These are phyloP conservation scores for Xanthoconium purpureum DNA, from an alignment of 768 basidiomycete genomes.

Conservation along the genomic window DNA sequence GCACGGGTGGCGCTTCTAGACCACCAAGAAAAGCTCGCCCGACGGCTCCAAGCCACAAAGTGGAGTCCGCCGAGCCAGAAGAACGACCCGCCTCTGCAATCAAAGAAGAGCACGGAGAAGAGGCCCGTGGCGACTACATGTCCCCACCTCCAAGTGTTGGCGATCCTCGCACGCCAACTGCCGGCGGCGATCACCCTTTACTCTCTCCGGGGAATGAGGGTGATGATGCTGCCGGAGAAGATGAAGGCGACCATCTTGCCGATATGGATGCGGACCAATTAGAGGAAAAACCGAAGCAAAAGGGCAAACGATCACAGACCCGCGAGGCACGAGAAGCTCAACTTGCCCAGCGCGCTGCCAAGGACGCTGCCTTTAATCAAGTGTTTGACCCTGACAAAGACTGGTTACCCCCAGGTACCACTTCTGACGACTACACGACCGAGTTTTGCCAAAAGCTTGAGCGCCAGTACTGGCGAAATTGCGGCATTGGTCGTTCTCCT, in stretches of 20 bases:
- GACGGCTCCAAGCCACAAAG: slow-evolving; percentile 37
- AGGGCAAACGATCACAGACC: slow-evolving; percentile 42
- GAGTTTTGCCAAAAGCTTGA: slow-evolving; percentile 89
- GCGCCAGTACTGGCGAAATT: slow-evolving; percentile 88
- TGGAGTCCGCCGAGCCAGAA: slow-evolving; percentile 46
- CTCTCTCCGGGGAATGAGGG: slow-evolving; percentile 5
- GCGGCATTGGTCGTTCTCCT: slow-evolving; percentile 82
- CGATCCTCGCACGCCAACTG: slow-evolving; percentile 20
- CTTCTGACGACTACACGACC: slow-evolving; percentile 73
- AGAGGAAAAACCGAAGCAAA: slow-evolving; percentile 37
- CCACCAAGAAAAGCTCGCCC: slow-evolving; percentile 42
- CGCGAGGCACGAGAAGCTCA: slow-evolving; percentile 46
- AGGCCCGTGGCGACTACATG: slow-evolving; percentile 14
- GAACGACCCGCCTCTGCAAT: slow-evolving; percentile 24
- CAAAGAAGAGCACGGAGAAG: slow-evolving; percentile 45
- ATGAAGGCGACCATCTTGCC: slow-evolving; percentile 9
- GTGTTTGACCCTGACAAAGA: slow-evolving; percentile 67
- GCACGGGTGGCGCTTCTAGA: slow-evolving; percentile 36
- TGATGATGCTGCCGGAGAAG: slow-evolving; percentile 14
- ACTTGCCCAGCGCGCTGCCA: slow-evolving; percentile 44
- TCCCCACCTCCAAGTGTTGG: slow-evolving; percentile 30
- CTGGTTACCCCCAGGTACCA: slow-evolving; percentile 80
- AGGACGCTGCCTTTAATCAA: slow-evolving; percentile 57
- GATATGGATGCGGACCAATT: slow-evolving; percentile 21
- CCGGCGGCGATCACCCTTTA: slow-evolving; percentile 7